Evolutionary conservation across 2,329 filamentous ascomycete species (phyloP), one percentile per base, ranked within the genome.

Genomic region (Colletotrichum nymphaeae): DNA sequence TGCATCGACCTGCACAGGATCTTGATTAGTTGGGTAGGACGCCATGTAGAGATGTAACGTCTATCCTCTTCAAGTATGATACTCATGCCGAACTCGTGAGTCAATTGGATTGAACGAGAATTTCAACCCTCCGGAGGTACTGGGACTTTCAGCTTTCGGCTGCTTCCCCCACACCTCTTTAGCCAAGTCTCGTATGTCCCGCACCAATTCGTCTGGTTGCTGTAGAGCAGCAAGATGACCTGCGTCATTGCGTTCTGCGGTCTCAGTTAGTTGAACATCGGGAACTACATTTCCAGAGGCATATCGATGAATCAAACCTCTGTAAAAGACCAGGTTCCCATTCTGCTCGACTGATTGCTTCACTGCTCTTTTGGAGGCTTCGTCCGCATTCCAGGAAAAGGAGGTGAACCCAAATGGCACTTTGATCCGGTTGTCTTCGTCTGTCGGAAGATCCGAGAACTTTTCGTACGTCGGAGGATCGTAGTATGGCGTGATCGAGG

Each of bases 171-270:
- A 70, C 11, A 42, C 55, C 28, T 59, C 24, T 26, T 12, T 37
- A 9, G 57, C 73, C 2, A 74, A 52, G 5, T 67, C 64, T 14
- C 73, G 58, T 46, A 74, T 24, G 22, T 74, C 73, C 28, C 63
- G 24, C 22, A 53, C 35, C 5, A 74, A 19, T 12, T 65, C 64
- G n/a, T 59, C 26, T 5, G 73, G 73, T 19, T 69, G 64, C 60
- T 76, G 74, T 22, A 78, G 55, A 2, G 76, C 72, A 19, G 75
- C 65, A 69, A 78, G 77, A 24, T 76, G 75, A 22, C 76, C 76
- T 9, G 69, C 74, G 12, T 75, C 52, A 30, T 77, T 72, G 9
- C 74, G 63, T 53, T 77, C 76, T 76, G 26, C 26, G 8, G 3
- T 12, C 30, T 22, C 5, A 12, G 14, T 56, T 22, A 72, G 53